phyloP scores from a whole-genome alignment of 2,329 filamentous ascomycete genomes.

The Lecanicillium sp. region DNA sequence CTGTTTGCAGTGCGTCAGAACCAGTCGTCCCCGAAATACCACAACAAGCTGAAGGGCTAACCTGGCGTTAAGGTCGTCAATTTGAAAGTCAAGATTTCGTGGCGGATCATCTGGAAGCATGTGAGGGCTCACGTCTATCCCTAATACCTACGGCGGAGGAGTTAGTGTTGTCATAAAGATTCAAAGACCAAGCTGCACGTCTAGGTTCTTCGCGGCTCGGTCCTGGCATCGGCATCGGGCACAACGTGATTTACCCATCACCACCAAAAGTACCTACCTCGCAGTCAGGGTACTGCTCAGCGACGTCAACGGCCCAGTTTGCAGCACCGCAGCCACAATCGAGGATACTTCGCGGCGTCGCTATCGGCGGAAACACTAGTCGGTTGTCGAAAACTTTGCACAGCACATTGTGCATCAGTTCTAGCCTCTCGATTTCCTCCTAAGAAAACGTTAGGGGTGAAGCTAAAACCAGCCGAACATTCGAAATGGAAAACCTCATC shows the following conservation, averaged over 20 bases:
- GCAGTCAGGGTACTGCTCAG: constrained; percentile 55
- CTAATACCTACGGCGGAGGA: constrained; percentile 52
- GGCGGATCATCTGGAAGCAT: constrained; percentile 60
- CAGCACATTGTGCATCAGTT: constrained; percentile 57
- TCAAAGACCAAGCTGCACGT: too few species aligned
- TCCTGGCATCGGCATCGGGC: not conserved
- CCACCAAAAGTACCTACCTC: too few species aligned
- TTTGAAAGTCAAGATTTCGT: constrained; percentile 62
- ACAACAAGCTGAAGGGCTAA: constrained; percentile 19
- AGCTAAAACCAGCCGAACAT: constrained; percentile 14
- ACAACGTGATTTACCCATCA: too few species aligned
- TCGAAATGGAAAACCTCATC: constrained; percentile 54
- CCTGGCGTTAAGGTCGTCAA: constrained; percentile 66
- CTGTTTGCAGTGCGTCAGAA: constrained; percentile 29
- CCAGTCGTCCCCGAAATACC: not conserved
- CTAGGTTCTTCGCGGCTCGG: too few species aligned
- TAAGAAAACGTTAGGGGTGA: constrained; percentile 26
- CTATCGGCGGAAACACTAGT: constrained; percentile 64
- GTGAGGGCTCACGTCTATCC: constrained; percentile 65
- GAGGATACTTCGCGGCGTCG: constrained; percentile 51
- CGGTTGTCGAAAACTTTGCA: constrained; percentile 58
- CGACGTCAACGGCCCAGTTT: constrained; percentile 64
- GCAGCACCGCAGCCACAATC: constrained; percentile 70
- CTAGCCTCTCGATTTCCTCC: constrained; percentile 63
- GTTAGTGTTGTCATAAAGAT: too few species aligned